These are phyloP conservation scores for Cyclotella atomus DNA, from an alignment of 108 stramenopile genomes.

Conservation along the genomic window DNA sequence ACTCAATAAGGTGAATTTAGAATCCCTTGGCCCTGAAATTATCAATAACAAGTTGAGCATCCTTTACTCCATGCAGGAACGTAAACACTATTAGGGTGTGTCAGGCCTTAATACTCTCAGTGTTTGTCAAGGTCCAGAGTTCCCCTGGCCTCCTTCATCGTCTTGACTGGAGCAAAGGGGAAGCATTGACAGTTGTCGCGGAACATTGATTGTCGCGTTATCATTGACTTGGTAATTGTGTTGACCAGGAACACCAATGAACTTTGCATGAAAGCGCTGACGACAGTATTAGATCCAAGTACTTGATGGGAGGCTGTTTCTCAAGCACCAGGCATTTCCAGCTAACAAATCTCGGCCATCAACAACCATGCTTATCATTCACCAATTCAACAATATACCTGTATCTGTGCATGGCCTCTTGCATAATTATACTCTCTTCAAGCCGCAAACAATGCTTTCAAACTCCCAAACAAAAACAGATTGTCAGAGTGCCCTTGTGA, in stretches of 20 bases:
- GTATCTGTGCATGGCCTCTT: slow-evolving; percentile 98
- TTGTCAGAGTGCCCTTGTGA: no score
- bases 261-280: slow-evolving; percentile 98
- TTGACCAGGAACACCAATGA: slow-evolving; percentile 99
- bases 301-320: slow-evolving; percentile 98
- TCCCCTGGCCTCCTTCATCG: slow-evolving; percentile 98
- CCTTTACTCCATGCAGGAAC: slow-evolving; percentile 97
- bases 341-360: slow-evolving; percentile 98
- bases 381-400: slow-evolving; percentile 98
- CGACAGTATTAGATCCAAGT: slow-evolving; percentile 97
- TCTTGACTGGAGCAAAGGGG: slow-evolving; percentile 97
- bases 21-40: slow-evolving; percentile 90
- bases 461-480: no score
- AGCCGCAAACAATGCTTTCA: no score
- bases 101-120: slow-evolving; percentile 68
- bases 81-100: slow-evolving; percentile 97
- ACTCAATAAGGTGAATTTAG: slow-evolving; percentile 97
- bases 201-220: no score
- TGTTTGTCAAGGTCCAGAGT: slow-evolving; percentile 85
- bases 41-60: slow-evolving; percentile 81
- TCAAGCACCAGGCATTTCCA: slow-evolving; percentile 97
- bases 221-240: slow-evolving; percentile 97
- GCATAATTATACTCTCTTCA: no score
- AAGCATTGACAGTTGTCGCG: slow-evolving; percentile 98
- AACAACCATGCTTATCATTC: slow-evolving; percentile 99